Evolutionary conservation across 176 grass and related monocot species (phyloP), one percentile per base, ranked within the genome.

Genomic region (Raddia distichophylla): DNA sequence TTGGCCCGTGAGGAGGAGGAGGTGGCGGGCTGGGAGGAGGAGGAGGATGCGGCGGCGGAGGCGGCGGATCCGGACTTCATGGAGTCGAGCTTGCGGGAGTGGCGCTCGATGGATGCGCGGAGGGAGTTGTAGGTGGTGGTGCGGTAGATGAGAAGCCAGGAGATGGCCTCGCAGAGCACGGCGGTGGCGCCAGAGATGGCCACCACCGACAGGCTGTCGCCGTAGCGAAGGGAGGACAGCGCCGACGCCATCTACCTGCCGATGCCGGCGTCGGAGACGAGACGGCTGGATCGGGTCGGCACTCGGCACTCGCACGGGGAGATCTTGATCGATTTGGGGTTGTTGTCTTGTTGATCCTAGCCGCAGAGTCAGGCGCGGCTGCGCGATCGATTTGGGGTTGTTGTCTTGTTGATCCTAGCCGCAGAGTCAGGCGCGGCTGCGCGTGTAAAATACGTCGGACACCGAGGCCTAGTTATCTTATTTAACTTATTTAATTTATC

Each of bases 61-160:
- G 52, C 16, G 33, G 71, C 63, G 7, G 72, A 35, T 71, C 56
- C 4, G 88, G 81, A 90, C 81, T 99, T 99, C 91, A 99, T 94
- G 77, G 85, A 79, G 61, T 99, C 91, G 76, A 99, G 93, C 85
- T 99, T 99, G 67, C 92, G 92, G 15, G 97, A 93, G 75, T 94
- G 91, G 81, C 92, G 90, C 63, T 91, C 91, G 86, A 99, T 93
- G 93, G 91, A 83, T 80, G 91, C 87, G 71, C 93, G 93, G 73
- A 99, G 97, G 76, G 93, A 93, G 88, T 92, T 96, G 93, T 96
- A 99, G 76, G 89, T 91, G 67, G 91, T 62, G 73, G 97, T 99
- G 85, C 97, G 93, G 87, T 99, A 99, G 93, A 99, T 99, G 73
- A 99, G 87, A 20, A 99, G 72, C 97, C 97, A 93, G 42, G 93